Percentiles rank a stretch among this genome's conserved stretches.
These are phyloP conservation scores for Colletotrichum tropicicola DNA, from an alignment of 2,329 filamentous ascomycete species.

Conservation along the genomic window DNA sequence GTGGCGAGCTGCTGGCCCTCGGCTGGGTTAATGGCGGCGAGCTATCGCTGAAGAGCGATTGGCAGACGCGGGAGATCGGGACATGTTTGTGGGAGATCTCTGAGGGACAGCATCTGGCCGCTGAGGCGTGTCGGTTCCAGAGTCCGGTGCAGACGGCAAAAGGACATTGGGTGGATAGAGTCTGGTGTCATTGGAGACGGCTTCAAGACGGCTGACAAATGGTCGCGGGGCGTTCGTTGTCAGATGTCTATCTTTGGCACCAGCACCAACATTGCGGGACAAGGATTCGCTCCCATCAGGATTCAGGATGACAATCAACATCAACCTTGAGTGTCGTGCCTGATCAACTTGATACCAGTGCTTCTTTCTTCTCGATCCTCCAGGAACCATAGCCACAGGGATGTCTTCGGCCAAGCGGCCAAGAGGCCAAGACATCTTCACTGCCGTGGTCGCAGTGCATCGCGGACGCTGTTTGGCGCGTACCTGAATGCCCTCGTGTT, in stretches of 20 bases:
- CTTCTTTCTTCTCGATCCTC: not conserved
- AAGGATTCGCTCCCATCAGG: not conserved
- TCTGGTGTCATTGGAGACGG: not conserved
- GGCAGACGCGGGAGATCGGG: conserved; percentile 6
- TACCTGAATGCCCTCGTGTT: conserved; percentile 21
- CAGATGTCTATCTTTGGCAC: not conserved
- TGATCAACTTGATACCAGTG: not conserved
- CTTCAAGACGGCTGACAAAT: not conserved
- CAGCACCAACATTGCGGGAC: not conserved
- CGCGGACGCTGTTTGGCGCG: not conserved
- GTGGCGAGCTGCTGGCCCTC: conserved; percentile 1
- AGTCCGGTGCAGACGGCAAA: conserved; percentile 20
- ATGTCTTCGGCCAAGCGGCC: not conserved
- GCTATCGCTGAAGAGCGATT: conserved; percentile 15
- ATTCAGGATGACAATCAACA: not conserved
- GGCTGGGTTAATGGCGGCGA: not conserved
- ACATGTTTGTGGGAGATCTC: not conserved
- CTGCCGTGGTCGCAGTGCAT: conserved; percentile 11
- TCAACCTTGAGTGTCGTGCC: not conserved
- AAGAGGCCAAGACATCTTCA: conserved; percentile 18
- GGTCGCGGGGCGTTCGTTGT: not conserved
- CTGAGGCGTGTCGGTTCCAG: not conserved
- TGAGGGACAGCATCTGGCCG: not conserved
- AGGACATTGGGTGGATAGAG: conserved; percentile 13
- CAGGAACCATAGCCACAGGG: too few relatives aligned